Evolutionary conservation across 768 basidiomycete genomes (phyloP).

Genomic region (Butyriboletus loyo): DNA sequence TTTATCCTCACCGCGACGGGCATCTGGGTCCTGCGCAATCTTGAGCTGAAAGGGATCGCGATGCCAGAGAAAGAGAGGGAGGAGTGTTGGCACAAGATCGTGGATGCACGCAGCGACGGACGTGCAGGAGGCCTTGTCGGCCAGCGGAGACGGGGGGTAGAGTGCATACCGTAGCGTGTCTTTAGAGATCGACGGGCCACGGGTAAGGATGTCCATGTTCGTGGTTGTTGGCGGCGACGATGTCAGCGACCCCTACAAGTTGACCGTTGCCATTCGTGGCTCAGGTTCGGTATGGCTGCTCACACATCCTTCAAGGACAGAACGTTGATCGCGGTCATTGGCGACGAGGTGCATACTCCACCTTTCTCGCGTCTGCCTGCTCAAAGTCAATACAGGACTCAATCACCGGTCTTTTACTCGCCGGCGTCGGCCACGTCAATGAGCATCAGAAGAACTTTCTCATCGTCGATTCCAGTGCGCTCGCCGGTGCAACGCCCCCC

Average conservation of each 20-base stretch:
- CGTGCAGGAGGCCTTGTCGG: constrained; percentile 59
- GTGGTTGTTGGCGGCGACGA: neutral
- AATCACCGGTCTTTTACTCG: constrained; percentile 91
- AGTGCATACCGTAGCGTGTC: constrained; percentile 80
- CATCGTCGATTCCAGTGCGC: constrained; percentile 88
- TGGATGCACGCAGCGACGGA: constrained; percentile 69
- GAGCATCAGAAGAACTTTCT: constrained; percentile 95
- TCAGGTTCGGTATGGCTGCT: constrained; percentile 41
- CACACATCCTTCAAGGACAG: constrained; percentile 71
- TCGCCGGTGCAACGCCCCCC: neutral
- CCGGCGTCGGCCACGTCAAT: constrained; percentile 90
- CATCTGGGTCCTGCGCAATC: constrained; percentile 48
- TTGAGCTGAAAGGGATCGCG: constrained; percentile 81
- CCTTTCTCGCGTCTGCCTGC: neutral
- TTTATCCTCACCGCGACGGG: constrained; percentile 25
- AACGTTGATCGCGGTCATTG: constrained; percentile 90
- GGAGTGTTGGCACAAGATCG: constrained; percentile 48
- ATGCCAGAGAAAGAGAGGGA: constrained; percentile 76
- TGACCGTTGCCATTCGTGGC: constrained; percentile 16
- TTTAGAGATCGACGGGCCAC: constrained; percentile 75
- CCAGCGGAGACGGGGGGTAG: constrained; percentile 52
- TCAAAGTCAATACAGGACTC: constrained; percentile 66
- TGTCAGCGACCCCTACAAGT: neutral
- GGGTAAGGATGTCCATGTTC: constrained; percentile 67
- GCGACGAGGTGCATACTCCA: constrained; percentile 74